Percentiles rank a stretch among this genome's conserved stretches.
phyloP scores from a whole-genome alignment of 805 yeast species.

The Saccharomycopsis olivae region DNA sequence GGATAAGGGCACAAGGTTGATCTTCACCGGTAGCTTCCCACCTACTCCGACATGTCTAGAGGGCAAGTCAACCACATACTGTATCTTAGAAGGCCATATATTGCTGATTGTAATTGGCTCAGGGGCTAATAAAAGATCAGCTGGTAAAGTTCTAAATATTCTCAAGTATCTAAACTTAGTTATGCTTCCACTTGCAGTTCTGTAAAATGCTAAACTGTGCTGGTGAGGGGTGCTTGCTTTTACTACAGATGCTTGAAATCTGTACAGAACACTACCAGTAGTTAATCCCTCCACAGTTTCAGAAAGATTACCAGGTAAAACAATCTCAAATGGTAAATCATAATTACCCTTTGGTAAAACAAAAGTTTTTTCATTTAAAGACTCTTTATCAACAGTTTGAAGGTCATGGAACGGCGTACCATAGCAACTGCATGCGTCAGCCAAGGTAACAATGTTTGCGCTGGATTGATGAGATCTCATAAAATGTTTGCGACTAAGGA shows the following conservation, averaged over 20 bases:
- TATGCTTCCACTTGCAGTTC: slow-evolving; percentile 37
- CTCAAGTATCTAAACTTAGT: slow-evolving; percentile 61
- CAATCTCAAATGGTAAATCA: slow-evolving; percentile 78
- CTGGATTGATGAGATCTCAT: slow-evolving; percentile 1
- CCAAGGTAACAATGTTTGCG: slow-evolving; percentile 4
- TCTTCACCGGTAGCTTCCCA: slow-evolving; percentile 54
- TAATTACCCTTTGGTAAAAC: slow-evolving; percentile 49
- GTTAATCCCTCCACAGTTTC: slow-evolving; percentile 89
- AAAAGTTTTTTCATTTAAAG: slow-evolving; percentile 2
- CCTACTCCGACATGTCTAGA: slow-evolving; percentile 86
- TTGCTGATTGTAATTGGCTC: slow-evolving; percentile 91
- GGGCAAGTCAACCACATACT: slow-evolving; percentile 77
- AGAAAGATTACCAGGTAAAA: slow-evolving; percentile 73
- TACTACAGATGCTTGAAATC: slow-evolving; percentile 69
- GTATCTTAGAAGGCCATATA: slow-evolving; percentile 90
- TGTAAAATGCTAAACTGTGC: slow-evolving; percentile 1
- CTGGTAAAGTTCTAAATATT: slow-evolving; percentile 73
- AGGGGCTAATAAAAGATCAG: slow-evolving; percentile 76
- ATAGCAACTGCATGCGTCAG: not conserved
- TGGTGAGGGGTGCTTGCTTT: slow-evolving; percentile 28
- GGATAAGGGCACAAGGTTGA: slow-evolving; percentile 64
- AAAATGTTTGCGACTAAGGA: slow-evolving; percentile 2
- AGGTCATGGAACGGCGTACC: slow-evolving; percentile 12
- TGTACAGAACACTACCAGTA: slow-evolving; percentile 62
- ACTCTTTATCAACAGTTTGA: not conserved